Evolutionary conservation across 257 asterid species (phyloP), one percentile per base, ranked within the genome.

Genomic region (Solanum bulbocastanum): DNA sequence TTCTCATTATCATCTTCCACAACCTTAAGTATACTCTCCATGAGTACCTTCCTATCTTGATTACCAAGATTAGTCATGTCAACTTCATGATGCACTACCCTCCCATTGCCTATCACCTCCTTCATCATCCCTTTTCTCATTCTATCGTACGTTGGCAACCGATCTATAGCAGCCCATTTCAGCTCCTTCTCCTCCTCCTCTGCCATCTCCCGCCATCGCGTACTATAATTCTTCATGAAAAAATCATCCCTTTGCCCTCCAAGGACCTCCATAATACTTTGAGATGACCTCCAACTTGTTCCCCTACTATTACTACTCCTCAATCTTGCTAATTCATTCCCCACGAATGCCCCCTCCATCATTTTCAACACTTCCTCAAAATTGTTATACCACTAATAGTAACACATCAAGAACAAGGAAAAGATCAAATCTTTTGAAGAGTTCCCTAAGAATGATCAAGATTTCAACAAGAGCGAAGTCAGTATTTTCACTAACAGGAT

Each of bases 101-200:
- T 87, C 39, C 98, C 98, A 75, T 91, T 92, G 88, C 95, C 91
- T 89, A 82, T 89, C 66, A 92, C 95, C 89, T 93, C 93, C 86
- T 88, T 91, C 88, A 95, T 90, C 94, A 95, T 88, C 44, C 98
- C 98, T 87, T 92, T 94, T 83, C 96, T 92, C 91, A 94, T 56
- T 74, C 98, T 89, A 58, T 95, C 95, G 78, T 93, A 94, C 40
- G 98, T 95, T 46, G 97, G 95, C 49, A 95, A 91, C 89, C 98
- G 92, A 92, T 95, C 98, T 42, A 95, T 93, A n/a, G 98, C 98
- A 12, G 98, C 98, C 98, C 98, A 94, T 42, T 84, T 88, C 10
- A 95, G 98, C 94, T 96, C 98, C 89, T 94, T 94, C 91, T 96
- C 98, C 46, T 96, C 98, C 39, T 94, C 96, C 90, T 36, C 88